Percentiles rank a stretch among this genome's conserved stretches.
Conservation (phyloP, 2,329 filamentous ascomycete genomes). For the Periglandula ipomoeae region DNA sequence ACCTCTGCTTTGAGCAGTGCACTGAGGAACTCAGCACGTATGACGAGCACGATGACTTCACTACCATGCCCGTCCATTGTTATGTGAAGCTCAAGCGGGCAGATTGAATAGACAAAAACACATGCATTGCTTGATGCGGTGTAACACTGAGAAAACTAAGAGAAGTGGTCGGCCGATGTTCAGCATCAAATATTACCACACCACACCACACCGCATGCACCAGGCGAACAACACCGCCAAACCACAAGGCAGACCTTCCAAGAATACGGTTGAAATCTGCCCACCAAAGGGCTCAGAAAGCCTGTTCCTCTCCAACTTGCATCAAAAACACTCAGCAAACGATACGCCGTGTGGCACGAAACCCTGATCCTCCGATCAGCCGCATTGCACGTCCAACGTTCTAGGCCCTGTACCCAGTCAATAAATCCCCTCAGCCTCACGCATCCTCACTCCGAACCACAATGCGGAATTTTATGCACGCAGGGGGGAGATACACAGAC, state of each 20-base stretch:
- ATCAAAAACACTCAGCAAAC: neutral
- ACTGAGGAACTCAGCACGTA: neutral
- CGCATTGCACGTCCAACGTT: neutral
- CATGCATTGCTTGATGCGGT: too few relatives aligned
- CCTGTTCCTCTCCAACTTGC: too few relatives aligned
- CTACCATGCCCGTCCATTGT: neutral
- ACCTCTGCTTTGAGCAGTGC: conserved; percentile 9
- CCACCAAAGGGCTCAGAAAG: too few relatives aligned
- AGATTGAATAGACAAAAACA: neutral
- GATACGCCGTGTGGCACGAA: neutral
- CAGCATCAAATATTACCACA: neutral
- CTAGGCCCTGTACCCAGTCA: conserved; percentile 4
- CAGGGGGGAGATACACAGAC: neutral
- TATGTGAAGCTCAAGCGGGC: neutral
- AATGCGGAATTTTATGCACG: neutral
- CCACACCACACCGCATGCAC: neutral
- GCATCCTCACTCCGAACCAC: neutral
- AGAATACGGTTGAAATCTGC: neutral
- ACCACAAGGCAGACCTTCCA: neutral
- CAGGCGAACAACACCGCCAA: neutral
- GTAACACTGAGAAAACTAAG: too few relatives aligned
- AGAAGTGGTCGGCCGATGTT: too few relatives aligned
- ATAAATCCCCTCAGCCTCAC: conserved; percentile 8
- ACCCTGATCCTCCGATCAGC: neutral
- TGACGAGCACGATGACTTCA: neutral